phyloP scores from a whole-genome alignment of 2,329 filamentous ascomycete species.

The Talaromyces sp. region DNA sequence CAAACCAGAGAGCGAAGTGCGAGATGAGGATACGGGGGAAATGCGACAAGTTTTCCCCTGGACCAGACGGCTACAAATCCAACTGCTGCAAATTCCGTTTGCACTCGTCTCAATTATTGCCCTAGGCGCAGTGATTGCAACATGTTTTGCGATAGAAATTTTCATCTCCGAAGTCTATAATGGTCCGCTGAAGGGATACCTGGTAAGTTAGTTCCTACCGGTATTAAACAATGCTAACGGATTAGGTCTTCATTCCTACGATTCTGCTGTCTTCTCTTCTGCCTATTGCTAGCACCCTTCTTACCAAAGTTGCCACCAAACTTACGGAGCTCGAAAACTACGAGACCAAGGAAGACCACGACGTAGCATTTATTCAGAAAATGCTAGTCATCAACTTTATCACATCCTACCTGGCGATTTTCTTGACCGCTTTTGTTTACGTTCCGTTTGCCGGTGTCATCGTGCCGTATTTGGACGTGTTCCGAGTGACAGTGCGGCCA shows the following conservation, averaged over 20 bases:
- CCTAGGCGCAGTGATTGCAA: constrained; percentile 80
- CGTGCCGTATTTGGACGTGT: constrained; percentile 83
- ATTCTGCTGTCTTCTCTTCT: constrained; percentile 76
- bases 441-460: constrained; percentile 85
- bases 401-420: constrained; percentile 85
- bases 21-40: constrained; percentile 81
- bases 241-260: constrained; percentile 79
- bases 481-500: constrained; percentile 69
- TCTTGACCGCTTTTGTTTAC: constrained; percentile 91
- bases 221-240: constrained; percentile 7
- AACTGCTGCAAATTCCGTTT: constrained; percentile 85
- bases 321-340: constrained; percentile 90
- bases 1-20: constrained; percentile 67
- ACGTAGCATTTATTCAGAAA: constrained; percentile 82
- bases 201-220: constrained; percentile 52
- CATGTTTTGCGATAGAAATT: constrained; percentile 91
- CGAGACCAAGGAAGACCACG: constrained; percentile 76
- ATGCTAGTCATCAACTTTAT: constrained; percentile 98
- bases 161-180: constrained; percentile 94
- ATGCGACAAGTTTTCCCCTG: constrained; percentile 70
- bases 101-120: constrained; percentile 68
- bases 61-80: constrained; percentile 70
- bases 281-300: constrained; percentile 71
- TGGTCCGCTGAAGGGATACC: constrained; percentile 78
- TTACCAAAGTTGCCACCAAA: constrained; percentile 73